These are phyloP conservation scores for Mortierella sp. DNA, from an alignment of 371 early-diverging fungal species.

Conservation along the genomic window DNA sequence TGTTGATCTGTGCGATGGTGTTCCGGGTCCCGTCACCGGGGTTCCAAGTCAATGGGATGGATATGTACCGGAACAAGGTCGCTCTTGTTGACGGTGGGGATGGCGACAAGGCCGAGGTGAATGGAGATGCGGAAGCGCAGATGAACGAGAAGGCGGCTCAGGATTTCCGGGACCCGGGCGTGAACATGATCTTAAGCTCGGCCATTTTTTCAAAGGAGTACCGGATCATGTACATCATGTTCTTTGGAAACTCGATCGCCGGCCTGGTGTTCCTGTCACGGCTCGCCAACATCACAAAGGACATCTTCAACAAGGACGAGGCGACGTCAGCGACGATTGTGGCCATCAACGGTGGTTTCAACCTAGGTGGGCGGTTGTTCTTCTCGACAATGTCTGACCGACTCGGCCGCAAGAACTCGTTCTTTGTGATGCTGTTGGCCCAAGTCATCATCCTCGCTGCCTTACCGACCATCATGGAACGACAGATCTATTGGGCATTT, in stretches of 20 bases:
- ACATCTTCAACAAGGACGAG: conserved; percentile 64
- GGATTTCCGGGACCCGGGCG: conserved; percentile 31
- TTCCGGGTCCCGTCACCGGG: conserved; percentile 76
- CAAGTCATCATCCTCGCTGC: conserved; percentile 64
- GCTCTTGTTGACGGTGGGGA: too few species aligned
- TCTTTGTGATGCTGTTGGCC: conserved; percentile 62
- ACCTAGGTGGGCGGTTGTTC: conserved; percentile 69
- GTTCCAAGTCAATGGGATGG: conserved; percentile 70
- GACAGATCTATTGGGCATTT: conserved; percentile 64
- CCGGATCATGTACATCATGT: conserved; percentile 70
- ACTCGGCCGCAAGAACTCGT: conserved; percentile 70
- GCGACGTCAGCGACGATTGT: conserved; percentile 67
- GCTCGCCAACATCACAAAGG: conserved; percentile 67
- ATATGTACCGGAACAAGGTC: conserved; percentile 63
- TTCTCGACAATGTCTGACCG: conserved; percentile 69
- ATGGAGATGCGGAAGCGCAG: conserved; percentile 23
- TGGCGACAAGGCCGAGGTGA: conserved; percentile 7
- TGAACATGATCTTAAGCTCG: conserved; percentile 64
- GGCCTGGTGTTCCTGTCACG: conserved; percentile 74
- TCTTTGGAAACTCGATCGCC: conserved; percentile 68
- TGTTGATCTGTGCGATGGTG: conserved; percentile 55
- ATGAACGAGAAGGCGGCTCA: conserved; percentile 33
- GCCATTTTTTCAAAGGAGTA: conserved; percentile 69
- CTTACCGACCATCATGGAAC: conserved; percentile 63
- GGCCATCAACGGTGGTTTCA: conserved; percentile 73